phyloP scores from a whole-genome alignment of 1,284 basidiomycete species.

The Sporisorium sorghi region DNA sequence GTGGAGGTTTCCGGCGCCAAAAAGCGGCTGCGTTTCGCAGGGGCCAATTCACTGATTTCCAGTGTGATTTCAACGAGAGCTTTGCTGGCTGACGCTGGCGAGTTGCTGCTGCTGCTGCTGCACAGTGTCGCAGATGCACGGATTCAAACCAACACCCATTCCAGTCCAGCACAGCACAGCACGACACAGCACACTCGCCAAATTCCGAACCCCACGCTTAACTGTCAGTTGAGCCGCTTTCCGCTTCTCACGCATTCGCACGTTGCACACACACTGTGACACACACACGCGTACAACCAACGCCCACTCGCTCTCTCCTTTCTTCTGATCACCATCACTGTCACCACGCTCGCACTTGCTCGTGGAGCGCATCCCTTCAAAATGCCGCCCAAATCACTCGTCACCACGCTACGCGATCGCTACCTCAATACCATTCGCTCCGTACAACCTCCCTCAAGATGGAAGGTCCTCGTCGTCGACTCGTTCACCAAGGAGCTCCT shows the following conservation, averaged over 20 bases:
- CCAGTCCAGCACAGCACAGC: neutral
- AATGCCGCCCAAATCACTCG: constrained; percentile 52
- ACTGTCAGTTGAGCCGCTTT: neutral
- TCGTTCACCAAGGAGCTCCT: constrained; percentile 87
- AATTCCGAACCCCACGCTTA: constrained; percentile 2
- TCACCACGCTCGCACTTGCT: neutral
- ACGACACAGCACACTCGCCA: too few species aligned
- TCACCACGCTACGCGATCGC: constrained; percentile 53
- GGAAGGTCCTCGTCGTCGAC: constrained; percentile 98
- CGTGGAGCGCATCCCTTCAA: too few species aligned
- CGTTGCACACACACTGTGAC: neutral
- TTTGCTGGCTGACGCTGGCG: too few species aligned
- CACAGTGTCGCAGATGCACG: constrained; percentile 1
- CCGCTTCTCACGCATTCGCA: neutral
- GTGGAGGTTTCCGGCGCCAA: constrained; percentile 8
- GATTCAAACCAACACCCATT: neutral
- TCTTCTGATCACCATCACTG: neutral
- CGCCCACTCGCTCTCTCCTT: neutral
- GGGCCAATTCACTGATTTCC: constrained; percentile 4
- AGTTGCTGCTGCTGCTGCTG: too few species aligned
- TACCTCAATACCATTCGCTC: constrained; percentile 64
- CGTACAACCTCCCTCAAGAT: constrained; percentile 72
- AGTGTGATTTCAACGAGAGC: neutral
- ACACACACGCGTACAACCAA: neutral
- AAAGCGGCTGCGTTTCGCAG: neutral